Evolutionary conservation across 352 stramenopile genomes (phyloP), one percentile per base, ranked within the genome.

Genomic region (Pythium monospermum): DNA sequence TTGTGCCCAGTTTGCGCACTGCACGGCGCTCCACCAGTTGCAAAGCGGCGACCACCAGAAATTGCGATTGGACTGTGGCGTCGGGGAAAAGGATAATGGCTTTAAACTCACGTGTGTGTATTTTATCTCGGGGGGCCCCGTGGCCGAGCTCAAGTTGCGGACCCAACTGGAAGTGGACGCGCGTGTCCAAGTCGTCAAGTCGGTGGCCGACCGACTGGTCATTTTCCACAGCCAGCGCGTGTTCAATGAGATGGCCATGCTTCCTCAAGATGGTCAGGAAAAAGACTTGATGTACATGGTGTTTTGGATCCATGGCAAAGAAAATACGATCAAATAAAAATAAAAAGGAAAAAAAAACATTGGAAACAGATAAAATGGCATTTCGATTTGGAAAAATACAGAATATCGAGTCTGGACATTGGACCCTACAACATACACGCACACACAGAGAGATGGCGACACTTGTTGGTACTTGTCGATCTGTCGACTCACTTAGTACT

Each of bases 261-360:
- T 85, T 6, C 48, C 33, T 10, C 32, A 31, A 7, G 57, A 60
- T 13, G 53, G 39, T 1, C 49, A 51, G 6, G 35, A 63, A 1
- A 38, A 70, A 25, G 61, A 73, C 13, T 64, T 87, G 16, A 75
- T 83, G 28, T 89, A 78, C 32, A 47, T 94, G 22, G 74, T 69
- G n/a, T 91, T 91, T 51, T 93, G 80, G 73, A 88, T 93, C 59
- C 80, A 91, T 47, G 85, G 85, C n/a, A 69, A 75, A 52, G 63
- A 59, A n/a, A n/a, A n/a, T n/a, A n/a, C n/a, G n/a, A n/a, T n/a
- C n/a, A n/a, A n/a, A n/a, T n/a, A n/a, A n/a, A n/a, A n/a, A n/a
- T n/a, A n/a, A n/a, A n/a, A n/a, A n/a, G n/a, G n/a, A n/a, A n/a
- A n/a, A n/a, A n/a, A n/a, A n/a, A n/a, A n/a, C n/a, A n/a, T n/a